phyloP scores from a whole-genome alignment of 2,329 filamentous ascomycete genomes.

The Gaeumannomyces tritici region DNA sequence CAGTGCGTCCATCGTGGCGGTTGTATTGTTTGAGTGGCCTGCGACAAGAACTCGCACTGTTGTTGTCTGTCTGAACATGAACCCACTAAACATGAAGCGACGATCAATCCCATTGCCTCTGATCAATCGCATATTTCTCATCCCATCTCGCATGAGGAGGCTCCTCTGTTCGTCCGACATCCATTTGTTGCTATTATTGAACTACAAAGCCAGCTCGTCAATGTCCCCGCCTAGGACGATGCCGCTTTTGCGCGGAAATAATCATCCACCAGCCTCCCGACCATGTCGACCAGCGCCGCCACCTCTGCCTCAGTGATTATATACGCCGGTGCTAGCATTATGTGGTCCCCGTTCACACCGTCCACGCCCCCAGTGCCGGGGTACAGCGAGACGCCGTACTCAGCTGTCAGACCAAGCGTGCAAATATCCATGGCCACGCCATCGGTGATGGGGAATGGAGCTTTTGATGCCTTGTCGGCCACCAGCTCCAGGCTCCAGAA shows the following conservation, averaged over 20 bases:
- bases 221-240: background rate
- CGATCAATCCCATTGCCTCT: too few relatives aligned
- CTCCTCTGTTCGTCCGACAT: too few relatives aligned
- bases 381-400: conserved; percentile 42
- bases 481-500: conserved; percentile 36
- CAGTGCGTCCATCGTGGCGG: background rate
- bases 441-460: conserved; percentile 20
- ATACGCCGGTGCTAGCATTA: conserved; percentile 61
- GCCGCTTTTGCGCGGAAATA: conserved; percentile 24
- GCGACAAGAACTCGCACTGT: background rate
- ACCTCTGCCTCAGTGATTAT: conserved; percentile 50
- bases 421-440: conserved; percentile 22
- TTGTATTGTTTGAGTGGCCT: background rate
- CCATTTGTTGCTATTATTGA: too few relatives aligned
- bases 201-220: background rate
- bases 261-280: conserved; percentile 40
- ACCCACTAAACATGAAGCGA: too few relatives aligned
- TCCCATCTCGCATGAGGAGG: background rate
- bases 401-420: conserved; percentile 18
- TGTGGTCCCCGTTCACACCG: conserved; percentile 55
- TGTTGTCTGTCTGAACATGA: too few relatives aligned
- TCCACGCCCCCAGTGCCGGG: conserved; percentile 52
- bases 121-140: background rate
- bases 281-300: conserved; percentile 40
- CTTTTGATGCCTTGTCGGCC: conserved; percentile 20